Base-by-base conservation (phyloP, 306 rosid genomes). In the Vigna mungo region DNA sequence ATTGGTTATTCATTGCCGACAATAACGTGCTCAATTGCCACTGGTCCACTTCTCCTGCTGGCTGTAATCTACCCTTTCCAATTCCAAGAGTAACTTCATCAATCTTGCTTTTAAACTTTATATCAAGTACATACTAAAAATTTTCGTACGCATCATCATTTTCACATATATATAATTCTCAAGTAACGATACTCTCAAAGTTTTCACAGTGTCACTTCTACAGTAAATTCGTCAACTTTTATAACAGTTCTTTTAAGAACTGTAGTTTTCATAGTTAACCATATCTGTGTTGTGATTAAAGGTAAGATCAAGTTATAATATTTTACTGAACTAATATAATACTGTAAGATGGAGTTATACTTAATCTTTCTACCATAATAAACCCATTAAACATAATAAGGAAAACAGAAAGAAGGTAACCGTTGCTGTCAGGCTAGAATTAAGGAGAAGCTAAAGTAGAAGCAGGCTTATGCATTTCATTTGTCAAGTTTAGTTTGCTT, bases 401-500 rank as follows among this genome's bases (percentile, higher is more conserved):
- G 36, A 49, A 41, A 41, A 4, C 0, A 27, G 15, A 55, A 25
- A 82, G 39, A 43, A 69, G 82, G 81, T 84, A 86, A 74, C 72
- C 36, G 83, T 84, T 85, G 69, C 82, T 78, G 80, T 85, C 77
- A 68, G 55, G 62, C 25, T 77, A 84, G 72, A 30, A 70, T 76
- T 81, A 43, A 82, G 76, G 76, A 80, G 82, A 48, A 83, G 78
- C 49, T 34, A 74, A 77, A 78, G 23, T 55, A 80, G 68, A 41
- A 53, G 63, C 81, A 84, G 76, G 65, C 80, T 30, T 70, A 77
- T 74, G 76, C 76, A 55, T 48, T 72, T 49, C 72, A 71, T 44
- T 30, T 72, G 72, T 81, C 51, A 74, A 78, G 85, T 37, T 86
- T 84, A 78, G 85, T 43, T 86, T 84, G 87, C 92, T 86, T 85